These are phyloP conservation scores for Geotrichum cucujoidarum DNA, from an alignment of 1,139 yeast species.

Conservation along the genomic window DNA sequence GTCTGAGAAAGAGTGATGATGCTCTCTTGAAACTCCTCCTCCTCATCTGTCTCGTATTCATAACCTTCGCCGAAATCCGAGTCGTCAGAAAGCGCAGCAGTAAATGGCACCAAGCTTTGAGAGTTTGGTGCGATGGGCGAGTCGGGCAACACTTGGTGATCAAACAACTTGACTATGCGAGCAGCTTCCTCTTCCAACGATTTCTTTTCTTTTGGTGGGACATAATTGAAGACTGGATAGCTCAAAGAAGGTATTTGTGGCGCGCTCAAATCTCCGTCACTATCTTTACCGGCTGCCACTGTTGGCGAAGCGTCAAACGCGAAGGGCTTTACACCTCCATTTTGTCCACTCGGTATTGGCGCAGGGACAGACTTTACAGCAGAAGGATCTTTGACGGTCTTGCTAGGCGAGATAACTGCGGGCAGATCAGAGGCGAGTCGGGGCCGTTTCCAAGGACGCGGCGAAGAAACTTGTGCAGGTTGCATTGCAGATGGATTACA, in stretches of 20 bases:
- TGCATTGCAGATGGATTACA: not conserved
- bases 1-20: slow-evolving; percentile 22
- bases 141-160: slow-evolving; percentile 4
- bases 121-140: slow-evolving; percentile 2
- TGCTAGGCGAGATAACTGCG: not conserved
- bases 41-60: slow-evolving; percentile 22
- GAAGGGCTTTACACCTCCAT: not conserved
- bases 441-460: slow-evolving; percentile 5
- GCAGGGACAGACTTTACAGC: not conserved
- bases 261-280: not conserved
- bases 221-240: slow-evolving; percentile 9
- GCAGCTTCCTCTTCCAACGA: slow-evolving; percentile 1
- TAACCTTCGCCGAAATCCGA: slow-evolving; percentile 19
- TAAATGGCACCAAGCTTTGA: slow-evolving; percentile 9
- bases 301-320: not conserved
- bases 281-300: not conserved
- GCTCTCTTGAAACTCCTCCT: slow-evolving; percentile 6
- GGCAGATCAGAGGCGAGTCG: not conserved
- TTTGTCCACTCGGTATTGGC: not conserved
- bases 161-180: not conserved
- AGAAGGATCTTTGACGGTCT: not conserved
- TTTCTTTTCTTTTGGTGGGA: not conserved
- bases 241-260: not conserved
- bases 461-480: not conserved
- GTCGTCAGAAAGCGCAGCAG: slow-evolving; percentile 11